Conservation (phyloP, 2,329 filamentous ascomycete species). For the Zopfia rhizophila region DNA sequence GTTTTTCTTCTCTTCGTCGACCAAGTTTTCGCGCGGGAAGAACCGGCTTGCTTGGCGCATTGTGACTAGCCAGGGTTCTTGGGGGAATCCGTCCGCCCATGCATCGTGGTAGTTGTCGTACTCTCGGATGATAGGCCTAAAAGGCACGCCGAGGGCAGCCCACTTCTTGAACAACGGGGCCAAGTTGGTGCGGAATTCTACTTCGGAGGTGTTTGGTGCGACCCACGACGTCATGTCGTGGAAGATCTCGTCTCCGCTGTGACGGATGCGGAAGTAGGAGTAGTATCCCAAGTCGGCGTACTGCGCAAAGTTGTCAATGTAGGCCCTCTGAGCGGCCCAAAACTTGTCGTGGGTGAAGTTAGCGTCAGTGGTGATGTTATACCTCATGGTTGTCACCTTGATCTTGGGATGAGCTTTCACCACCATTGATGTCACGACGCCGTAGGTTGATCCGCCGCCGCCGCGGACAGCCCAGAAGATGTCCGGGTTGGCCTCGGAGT, state of each 20-base stretch:
- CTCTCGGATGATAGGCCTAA: slow-evolving; percentile 30
- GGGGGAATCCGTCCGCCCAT: slow-evolving; percentile 29
- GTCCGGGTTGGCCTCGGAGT: slow-evolving; percentile 44
- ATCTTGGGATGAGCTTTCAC: slow-evolving; percentile 28
- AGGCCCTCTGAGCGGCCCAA: slow-evolving; percentile 19
- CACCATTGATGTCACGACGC: slow-evolving; percentile 38
- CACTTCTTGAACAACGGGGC: slow-evolving; percentile 13
- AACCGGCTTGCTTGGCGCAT: slow-evolving; percentile 38
- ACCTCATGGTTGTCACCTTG: slow-evolving; percentile 34
- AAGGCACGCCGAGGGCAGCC: slow-evolving; percentile 20
- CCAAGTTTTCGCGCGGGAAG: slow-evolving; percentile 31
- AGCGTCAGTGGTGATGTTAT: slow-evolving; percentile 26
- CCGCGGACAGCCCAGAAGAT: slow-evolving; percentile 50
- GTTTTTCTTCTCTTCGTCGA: slow-evolving; percentile 30
- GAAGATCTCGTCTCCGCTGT: slow-evolving; percentile 13
- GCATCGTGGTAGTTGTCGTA: slow-evolving; percentile 19
- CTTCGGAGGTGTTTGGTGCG: slow-evolving; percentile 14
- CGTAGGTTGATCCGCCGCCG: slow-evolving; percentile 43
- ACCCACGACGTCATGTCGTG: slow-evolving; percentile 16
- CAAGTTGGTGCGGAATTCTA: slow-evolving; percentile 11
- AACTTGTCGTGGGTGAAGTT: slow-evolving; percentile 28
- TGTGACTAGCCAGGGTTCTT: slow-evolving; percentile 28
- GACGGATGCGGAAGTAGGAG: slow-evolving; percentile 16
- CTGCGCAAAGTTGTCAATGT: slow-evolving; percentile 11
- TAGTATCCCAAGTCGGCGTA: slow-evolving; percentile 19